Percentiles rank a stretch among this genome's conserved stretches.
phyloP scores from a whole-genome alignment of 2,329 filamentous ascomycete genomes.

The Orbilia oligospora region DNA sequence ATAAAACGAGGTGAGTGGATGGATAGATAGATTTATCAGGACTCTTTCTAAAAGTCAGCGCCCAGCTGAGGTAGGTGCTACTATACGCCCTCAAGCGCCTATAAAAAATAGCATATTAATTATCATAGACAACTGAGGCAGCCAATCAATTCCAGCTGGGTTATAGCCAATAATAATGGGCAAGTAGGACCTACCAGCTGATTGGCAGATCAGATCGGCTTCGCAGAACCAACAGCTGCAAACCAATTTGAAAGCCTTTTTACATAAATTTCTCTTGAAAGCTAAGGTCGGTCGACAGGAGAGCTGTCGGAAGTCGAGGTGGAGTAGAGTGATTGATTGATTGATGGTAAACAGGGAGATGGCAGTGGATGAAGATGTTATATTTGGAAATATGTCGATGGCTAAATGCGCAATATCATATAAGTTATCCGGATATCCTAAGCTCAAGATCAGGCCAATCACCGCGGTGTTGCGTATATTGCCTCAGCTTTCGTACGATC shows the following conservation, averaged over 20 bases:
- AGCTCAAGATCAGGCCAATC: neutral
- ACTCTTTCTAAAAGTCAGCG: no score
- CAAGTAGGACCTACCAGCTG: neutral
- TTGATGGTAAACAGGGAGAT: neutral
- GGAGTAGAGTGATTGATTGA: neutral
- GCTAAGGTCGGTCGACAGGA: neutral
- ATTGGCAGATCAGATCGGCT: conserved; percentile 10
- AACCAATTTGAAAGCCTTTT: conserved; percentile 1
- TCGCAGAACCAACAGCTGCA: neutral
- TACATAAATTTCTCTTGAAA: neutral
- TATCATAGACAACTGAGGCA: no score
- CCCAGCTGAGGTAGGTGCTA: neutral
- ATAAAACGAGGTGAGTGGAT: neutral
- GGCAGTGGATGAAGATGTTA: neutral
- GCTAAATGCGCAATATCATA: neutral
- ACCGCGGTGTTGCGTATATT: conserved; percentile 4
- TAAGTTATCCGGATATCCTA: neutral
- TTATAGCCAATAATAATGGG: neutral
- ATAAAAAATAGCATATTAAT: neutral
- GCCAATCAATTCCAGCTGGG: neutral
- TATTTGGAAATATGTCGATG: neutral
- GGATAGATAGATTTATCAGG: neutral
- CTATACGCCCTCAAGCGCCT: neutral
- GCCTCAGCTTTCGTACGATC: neutral
- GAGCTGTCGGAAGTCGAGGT: neutral